Percentiles rank a stretch among this genome's conserved stretches.
These are phyloP conservation scores for Elongisporangium anandrum DNA, from an alignment of 352 stramenopile species.

Conservation along the genomic window DNA sequence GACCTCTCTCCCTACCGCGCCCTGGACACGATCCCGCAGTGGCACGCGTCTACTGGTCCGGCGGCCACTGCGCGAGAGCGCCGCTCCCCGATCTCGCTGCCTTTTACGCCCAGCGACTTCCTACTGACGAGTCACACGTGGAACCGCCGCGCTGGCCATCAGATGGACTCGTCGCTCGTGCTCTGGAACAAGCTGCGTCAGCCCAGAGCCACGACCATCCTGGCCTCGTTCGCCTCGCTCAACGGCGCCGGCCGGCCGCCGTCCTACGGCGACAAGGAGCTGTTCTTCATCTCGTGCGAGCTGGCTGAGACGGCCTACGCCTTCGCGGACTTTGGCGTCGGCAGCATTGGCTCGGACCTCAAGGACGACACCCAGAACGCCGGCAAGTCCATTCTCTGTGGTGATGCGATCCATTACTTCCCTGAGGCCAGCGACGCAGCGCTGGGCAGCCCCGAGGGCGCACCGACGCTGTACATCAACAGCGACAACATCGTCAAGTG, in stretches of 20 bases:
- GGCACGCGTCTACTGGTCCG: slow-evolving; percentile 7
- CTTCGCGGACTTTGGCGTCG: slow-evolving; percentile 28
- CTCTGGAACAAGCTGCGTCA: slow-evolving; percentile 30
- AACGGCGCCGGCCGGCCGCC: slow-evolving; percentile 11
- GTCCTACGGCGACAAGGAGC: slow-evolving; percentile 31
- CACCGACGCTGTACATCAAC: slow-evolving; percentile 42
- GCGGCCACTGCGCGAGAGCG: not conserved
- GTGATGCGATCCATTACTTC: slow-evolving; percentile 23
- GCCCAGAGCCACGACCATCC: slow-evolving; percentile 23
- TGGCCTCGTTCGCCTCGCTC: slow-evolving; percentile 21
- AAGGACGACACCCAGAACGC: not conserved
- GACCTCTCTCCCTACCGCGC: slow-evolving; percentile 32
- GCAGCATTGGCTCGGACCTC: slow-evolving; percentile 18
- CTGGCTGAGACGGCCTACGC: slow-evolving; percentile 24
- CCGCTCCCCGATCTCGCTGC: not conserved
- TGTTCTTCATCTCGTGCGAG: slow-evolving; percentile 38
- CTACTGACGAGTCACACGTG: slow-evolving; percentile 16
- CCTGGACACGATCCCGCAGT: slow-evolving; percentile 21
- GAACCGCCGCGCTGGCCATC: slow-evolving; percentile 21
- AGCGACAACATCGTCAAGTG: slow-evolving; percentile 29
- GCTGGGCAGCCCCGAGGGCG: slow-evolving; percentile 2
- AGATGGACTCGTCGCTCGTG: slow-evolving; percentile 29
- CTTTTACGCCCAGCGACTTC: slow-evolving; percentile 20
- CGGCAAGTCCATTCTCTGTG: slow-evolving; percentile 15
- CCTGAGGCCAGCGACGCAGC: slow-evolving; percentile 11